These are phyloP conservation scores for Neofusicoccum laricinum DNA, from an alignment of 2,329 filamentous ascomycete genomes.

Conservation along the genomic window DNA sequence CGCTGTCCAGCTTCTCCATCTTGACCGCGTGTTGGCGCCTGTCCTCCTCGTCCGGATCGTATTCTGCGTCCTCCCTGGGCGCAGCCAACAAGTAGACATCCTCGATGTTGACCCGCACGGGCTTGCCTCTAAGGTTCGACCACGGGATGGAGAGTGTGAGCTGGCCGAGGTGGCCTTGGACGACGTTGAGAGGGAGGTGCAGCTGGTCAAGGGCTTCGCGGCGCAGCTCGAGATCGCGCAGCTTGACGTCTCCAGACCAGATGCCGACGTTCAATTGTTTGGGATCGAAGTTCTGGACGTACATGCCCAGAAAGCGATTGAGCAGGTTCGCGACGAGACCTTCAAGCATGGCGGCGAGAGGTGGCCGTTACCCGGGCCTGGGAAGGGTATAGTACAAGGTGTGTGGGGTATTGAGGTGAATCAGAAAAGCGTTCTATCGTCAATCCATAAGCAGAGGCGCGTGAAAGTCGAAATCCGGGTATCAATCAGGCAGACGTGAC, in stretches of 20 bases:
- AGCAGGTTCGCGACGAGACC: conserved; percentile 93
- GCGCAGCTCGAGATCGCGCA: conserved; percentile 87
- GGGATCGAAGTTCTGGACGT: conserved; percentile 99
- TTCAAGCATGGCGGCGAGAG: conserved; percentile 77
- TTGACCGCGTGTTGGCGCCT: conserved; percentile 84
- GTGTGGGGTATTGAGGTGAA: background rate
- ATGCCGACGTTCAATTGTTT: conserved; percentile 98
- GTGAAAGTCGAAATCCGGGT: background rate
- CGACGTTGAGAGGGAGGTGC: conserved; percentile 91
- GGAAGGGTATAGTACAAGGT: conserved; percentile 28
- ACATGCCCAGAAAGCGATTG: conserved; percentile 99
- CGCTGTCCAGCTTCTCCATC: conserved; percentile 97
- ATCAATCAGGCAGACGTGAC: conserved; percentile 17
- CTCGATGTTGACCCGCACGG: conserved; percentile 91
- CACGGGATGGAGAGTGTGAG: conserved; percentile 93
- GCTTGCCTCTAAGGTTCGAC: conserved; percentile 93
- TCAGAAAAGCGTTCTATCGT: conserved; percentile 2
- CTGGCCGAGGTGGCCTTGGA: conserved; percentile 89
- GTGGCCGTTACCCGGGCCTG: conserved; percentile 72
- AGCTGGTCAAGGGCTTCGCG: conserved; percentile 96
- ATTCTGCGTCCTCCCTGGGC: conserved; percentile 91
- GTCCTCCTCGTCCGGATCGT: conserved; percentile 90
- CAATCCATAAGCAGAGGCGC: conserved; percentile 11
- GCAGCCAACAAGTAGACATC: conserved; percentile 95
- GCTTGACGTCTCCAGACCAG: conserved; percentile 97